Percentiles rank a stretch among this genome's conserved stretches.
Conservation (phyloP, 2,329 filamentous ascomycete genomes). For the Alternaria sp. region DNA sequence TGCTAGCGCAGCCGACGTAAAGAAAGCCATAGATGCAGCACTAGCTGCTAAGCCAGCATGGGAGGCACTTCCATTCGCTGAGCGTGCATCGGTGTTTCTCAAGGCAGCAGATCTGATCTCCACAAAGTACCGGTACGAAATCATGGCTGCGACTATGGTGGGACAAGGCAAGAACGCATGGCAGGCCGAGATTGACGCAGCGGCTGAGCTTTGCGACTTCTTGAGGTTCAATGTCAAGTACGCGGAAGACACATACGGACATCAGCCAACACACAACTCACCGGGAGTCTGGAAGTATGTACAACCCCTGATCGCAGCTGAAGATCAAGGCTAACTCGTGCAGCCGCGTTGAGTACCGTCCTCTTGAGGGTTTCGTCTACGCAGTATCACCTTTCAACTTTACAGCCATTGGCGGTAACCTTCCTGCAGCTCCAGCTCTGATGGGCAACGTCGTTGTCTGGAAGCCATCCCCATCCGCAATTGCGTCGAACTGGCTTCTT, state of each 20-base stretch:
- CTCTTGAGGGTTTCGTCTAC: conserved; percentile 94
- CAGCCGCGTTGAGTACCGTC: conserved; percentile 81
- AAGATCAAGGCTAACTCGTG: conserved; percentile 26
- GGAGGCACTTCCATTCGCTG: conserved; percentile 86
- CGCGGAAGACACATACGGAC: conserved; percentile 86
- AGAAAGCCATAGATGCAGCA: conserved; percentile 81
- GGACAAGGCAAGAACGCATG: conserved; percentile 98
- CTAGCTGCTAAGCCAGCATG: conserved; percentile 86
- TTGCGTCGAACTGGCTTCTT: conserved; percentile 89
- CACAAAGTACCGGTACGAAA: conserved; percentile 93
- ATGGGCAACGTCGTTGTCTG: conserved; percentile 95
- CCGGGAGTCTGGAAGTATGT: conserved; percentile 83
- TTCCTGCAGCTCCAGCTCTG: conserved; percentile 81
- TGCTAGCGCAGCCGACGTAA: conserved; percentile 78
- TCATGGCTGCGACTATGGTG: conserved; percentile 95
- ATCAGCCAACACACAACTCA: conserved; percentile 85
- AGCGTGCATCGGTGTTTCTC: conserved; percentile 91
- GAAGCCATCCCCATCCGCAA: conserved; percentile 92
- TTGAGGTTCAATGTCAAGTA: conserved; percentile 94
- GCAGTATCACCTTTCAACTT: conserved; percentile 97
- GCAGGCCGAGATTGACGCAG: conserved; percentile 98
- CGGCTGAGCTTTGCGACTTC: conserved; percentile 92
- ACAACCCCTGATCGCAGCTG: background rate
- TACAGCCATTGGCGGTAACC: conserved; percentile 90
- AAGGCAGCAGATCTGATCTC: conserved; percentile 93